Percentiles rank a stretch among this genome's conserved stretches.
Conservation (phyloP, 345 rosid genomes). For the Raphanus sativus region DNA sequence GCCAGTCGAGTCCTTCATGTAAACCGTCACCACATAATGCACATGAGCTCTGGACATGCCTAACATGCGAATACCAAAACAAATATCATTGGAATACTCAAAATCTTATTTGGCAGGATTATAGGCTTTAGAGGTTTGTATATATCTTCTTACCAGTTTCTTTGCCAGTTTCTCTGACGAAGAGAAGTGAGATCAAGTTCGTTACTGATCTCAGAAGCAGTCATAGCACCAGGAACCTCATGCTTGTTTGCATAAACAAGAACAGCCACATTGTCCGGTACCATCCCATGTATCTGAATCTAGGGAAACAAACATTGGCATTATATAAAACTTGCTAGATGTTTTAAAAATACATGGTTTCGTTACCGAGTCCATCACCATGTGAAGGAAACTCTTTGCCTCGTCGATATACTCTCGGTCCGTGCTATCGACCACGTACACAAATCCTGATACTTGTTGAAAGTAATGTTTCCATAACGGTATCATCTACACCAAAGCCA, state of each 20-base stretch:
- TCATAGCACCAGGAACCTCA: slow-evolving; percentile 62
- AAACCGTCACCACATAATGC: slow-evolving; percentile 79
- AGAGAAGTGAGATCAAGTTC: slow-evolving; percentile 62
- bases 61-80: slow-evolving; percentile 25
- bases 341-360: background rate
- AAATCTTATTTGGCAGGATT: background rate
- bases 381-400: slow-evolving; percentile 18
- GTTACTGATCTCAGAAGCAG: slow-evolving; percentile 62
- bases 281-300: slow-evolving; percentile 16
- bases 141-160: slow-evolving; percentile 30
- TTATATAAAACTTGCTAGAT: background rate
- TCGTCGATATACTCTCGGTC: slow-evolving; percentile 31
- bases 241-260: slow-evolving; percentile 62
- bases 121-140: background rate
- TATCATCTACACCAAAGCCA: background rate
- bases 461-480: slow-evolving; percentile 20
- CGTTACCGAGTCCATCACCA: slow-evolving; percentile 28
- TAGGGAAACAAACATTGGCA: background rate
- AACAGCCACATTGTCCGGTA: slow-evolving; percentile 41
- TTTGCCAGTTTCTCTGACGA: slow-evolving; percentile 54
- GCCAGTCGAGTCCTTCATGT: slow-evolving; percentile 89
- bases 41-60: slow-evolving; percentile 83
- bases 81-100: background rate
- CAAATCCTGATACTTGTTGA: slow-evolving; percentile 9
- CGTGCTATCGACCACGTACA: slow-evolving; percentile 34